Percentiles rank a stretch among this genome's conserved stretches.
Evolutionary conservation across 2,329 filamentous ascomycete species (phyloP).

Genomic region (Colletotrichum lupini): DNA sequence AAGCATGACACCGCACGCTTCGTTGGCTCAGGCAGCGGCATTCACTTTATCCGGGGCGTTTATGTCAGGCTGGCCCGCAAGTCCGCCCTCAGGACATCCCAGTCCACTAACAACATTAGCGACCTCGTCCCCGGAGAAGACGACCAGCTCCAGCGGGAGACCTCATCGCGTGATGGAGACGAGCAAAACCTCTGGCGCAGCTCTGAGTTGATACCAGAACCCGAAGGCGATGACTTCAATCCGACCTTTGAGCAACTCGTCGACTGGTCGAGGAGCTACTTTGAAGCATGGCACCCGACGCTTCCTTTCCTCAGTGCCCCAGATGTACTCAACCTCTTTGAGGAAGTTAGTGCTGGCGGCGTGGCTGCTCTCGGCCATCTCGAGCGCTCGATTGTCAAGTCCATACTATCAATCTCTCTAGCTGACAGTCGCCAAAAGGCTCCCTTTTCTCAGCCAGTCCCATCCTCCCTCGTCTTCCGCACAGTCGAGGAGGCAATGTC

Average conservation of each 20-base stretch:
- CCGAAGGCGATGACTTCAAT: conserved; percentile 6
- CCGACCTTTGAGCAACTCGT: conserved; percentile 60
- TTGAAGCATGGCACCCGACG: conserved; percentile 67
- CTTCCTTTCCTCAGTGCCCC: conserved; percentile 68
- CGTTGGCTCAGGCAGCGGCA: conserved; percentile 67
- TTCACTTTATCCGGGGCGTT: conserved; percentile 68
- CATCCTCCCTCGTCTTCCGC: conserved; percentile 56
- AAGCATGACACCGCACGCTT: conserved; percentile 62
- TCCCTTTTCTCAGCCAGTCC: conserved; percentile 45
- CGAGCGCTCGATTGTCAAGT: conserved; percentile 57
- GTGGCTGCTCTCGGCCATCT: conserved; percentile 43
- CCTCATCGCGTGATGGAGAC: conserved; percentile 24
- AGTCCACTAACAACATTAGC: conserved; percentile 36
- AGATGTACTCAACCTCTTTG: conserved; percentile 58
- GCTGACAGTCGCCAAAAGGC: conserved; percentile 60
- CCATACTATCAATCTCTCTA: conserved; percentile 63
- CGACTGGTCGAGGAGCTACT: conserved; percentile 63
- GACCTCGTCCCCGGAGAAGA: conserved; percentile 68
- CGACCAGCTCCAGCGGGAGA: conserved; percentile 53
- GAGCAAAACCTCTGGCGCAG: conserved; percentile 48
- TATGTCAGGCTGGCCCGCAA: conserved; percentile 57
- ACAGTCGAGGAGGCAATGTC: conserved; percentile 62
- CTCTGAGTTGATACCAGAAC: conserved; percentile 45
- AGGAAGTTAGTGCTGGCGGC: conserved; percentile 51
- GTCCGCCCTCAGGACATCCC: conserved; percentile 31